Base-by-base conservation (phyloP, 1,139 yeast species). In the Pichia sp. region DNA sequence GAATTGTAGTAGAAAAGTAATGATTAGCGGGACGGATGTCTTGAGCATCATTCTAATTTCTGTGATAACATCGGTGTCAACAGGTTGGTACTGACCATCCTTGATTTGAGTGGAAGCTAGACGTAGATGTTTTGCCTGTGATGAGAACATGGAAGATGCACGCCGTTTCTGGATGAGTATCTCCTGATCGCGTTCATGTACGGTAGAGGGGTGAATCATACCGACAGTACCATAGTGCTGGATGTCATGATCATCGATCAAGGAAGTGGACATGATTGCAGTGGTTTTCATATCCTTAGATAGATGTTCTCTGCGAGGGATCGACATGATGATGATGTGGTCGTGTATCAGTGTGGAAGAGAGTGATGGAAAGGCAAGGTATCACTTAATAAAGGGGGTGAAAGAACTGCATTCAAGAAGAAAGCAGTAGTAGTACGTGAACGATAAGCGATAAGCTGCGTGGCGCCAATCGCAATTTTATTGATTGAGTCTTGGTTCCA, bases 1-100 rank as follows among this genome's bases (percentile, higher is more conserved):
- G 56, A 83, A 83, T 56, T 86, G 96, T 33, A 87, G 63, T 27
- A 84, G 57, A 51, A 85, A 85, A 0, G 96, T 84, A 33, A 83
- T 63, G 5, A 80, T 67, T 45, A 83, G 60, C 0, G 94, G 94
- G 8, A 75, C 46, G 0, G 91, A 64, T 40, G 66, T 69, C 27
- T 58, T 55, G 15, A 60, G 40, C 39, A 77, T 58, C 34, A 69
- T 66, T 34, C 50, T 58, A 20, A 65, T 42, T 54, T 77, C 83
- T 4, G 64, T 58, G 5, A 33, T 24, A 17, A 62, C 36, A 5
- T 59, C 49, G 0, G 86, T 77, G 25, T 64, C 67, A 1, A 74
- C 69, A 36, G 69, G 72, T 21, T 66, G 66, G 19, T 50, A 33
- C n/a, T 34, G 34, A 4, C 55, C 55, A 20, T 45, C 46, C 17